Base-by-base conservation (phyloP, 257 asterid genomes). In the Jacaranda copaia region DNA sequence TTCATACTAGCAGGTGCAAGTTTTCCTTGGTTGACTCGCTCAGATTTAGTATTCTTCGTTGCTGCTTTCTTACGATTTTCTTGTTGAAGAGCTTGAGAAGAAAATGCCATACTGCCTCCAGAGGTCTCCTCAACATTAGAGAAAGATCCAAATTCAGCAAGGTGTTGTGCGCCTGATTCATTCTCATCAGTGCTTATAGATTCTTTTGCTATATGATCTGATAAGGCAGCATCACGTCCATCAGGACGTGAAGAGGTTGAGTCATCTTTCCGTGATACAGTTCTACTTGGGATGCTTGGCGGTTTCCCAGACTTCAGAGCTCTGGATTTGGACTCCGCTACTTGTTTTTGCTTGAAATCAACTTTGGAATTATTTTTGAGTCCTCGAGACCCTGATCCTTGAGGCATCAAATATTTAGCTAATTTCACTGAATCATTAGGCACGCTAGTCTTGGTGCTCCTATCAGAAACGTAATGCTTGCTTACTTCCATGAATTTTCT, bases 401-500 rank as follows among this genome's bases (percentile, higher is more conserved):
- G 93, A 55, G 94, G 96, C 78, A 64, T 68, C 83, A 87, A 73
- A 81, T 51, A 80, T 68, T 88, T 91, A 11, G 96, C 70, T 66
- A 88, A 73, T 74, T 88, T 91, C 43, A 75, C 89, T 10, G 93
- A 85, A 83, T 88, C 96, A 68, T 79, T 82, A 6, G 89, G 83
- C 67, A 78, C 78, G 43, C 69, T 85, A 67, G 83, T 75, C 85
- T 86, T 89, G 72, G 79, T 60, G 74, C 64, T 81, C 81, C 72
- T 74, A 59, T 91, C 96, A 53, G 97, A 89, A 80, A 79, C 93
- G 58, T 90, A 91, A 79, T 96, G 98, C 78, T 96, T 91, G 93
- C 96, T 91, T 40, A 96, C 98, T 39, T 96, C 98, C 97, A 93
- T 93, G 83, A 90, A 96, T 78, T 96, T 96, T 82, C 96, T 87